These are phyloP conservation scores for Claviceps sp. DNA, from an alignment of 2,329 filamentous ascomycete species.

Conservation along the genomic window DNA sequence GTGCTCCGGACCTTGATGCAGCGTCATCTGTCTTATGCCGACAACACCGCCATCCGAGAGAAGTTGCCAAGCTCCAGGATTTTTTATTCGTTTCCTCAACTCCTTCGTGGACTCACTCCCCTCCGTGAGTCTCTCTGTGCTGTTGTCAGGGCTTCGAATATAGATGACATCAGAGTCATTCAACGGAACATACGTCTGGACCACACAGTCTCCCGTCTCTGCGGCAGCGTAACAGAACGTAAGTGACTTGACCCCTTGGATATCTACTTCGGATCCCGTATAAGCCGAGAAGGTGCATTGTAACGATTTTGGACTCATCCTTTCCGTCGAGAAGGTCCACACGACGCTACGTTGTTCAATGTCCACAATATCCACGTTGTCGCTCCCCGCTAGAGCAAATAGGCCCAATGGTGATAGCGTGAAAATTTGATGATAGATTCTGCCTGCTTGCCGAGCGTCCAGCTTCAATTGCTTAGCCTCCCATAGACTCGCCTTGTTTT, in stretches of 20 bases:
- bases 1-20: background rate
- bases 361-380: conserved; percentile 45
- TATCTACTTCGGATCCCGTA: conserved; percentile 34
- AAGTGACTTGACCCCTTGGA: conserved; percentile 45
- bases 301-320: conserved; percentile 45
- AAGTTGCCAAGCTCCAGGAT: conserved; percentile 53
- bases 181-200: conserved; percentile 48
- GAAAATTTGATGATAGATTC: conserved; percentile 38
- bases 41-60: conserved; percentile 47
- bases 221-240: conserved; percentile 49
- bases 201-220: conserved; percentile 46
- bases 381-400: conserved; percentile 45
- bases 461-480: conserved; percentile 29
- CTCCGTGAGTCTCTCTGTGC: conserved; percentile 30
- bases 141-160: conserved; percentile 28
- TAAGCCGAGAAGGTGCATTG: conserved; percentile 40
- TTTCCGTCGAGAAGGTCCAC: conserved; percentile 47
- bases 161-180: conserved; percentile 43
- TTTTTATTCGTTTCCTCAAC: conserved; percentile 37
- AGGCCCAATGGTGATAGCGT: conserved; percentile 42
- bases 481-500: conserved; percentile 30
- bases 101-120: conserved; percentile 39
- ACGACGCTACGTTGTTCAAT: conserved; percentile 32
- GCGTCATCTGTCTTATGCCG: conserved; percentile 41
- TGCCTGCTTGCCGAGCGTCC: conserved; percentile 32